Evolutionary conservation across 1,284 basidiomycete species (phyloP).

Genomic region (Naganishia cerealis): DNA sequence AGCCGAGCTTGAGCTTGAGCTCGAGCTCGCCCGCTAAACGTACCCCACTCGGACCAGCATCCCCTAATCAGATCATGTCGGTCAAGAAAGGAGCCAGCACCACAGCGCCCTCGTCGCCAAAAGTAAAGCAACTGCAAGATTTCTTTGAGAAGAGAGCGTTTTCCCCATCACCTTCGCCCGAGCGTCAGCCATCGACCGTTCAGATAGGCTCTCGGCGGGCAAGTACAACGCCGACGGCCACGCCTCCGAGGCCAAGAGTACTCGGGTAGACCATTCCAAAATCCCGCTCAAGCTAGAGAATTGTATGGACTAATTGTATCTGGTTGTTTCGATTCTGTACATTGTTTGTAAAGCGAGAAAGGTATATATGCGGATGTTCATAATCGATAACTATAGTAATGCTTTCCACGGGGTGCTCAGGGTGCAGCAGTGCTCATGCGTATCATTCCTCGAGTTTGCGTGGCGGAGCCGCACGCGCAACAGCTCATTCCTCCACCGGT

Average conservation of each 20-base stretch:
- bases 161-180: constrained; percentile 22
- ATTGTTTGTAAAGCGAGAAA: not conserved
- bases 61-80: constrained; percentile 20
- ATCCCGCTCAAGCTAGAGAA: not conserved
- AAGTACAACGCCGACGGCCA: constrained; percentile 17
- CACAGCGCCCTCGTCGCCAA: constrained; percentile 7
- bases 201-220: not conserved
- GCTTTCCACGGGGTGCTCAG: not conserved
- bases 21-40: not conserved
- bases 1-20: not conserved
- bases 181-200: not conserved
- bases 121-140: constrained; percentile 24
- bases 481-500: not conserved
- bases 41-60: constrained; percentile 13
- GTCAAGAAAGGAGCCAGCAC: not conserved
- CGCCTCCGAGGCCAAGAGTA: constrained; percentile 16
- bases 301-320: constrained; percentile 4
- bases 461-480: no score
- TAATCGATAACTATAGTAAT: not conserved
- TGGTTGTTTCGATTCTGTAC: not conserved
- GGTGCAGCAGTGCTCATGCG: no score
- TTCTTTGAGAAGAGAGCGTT: constrained; percentile 31
- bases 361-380: not conserved
- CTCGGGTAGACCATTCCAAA: not conserved
- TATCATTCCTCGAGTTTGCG: no score